Base-by-base conservation (phyloP, 352 stramenopile species). In the Discostella stelligera region DNA sequence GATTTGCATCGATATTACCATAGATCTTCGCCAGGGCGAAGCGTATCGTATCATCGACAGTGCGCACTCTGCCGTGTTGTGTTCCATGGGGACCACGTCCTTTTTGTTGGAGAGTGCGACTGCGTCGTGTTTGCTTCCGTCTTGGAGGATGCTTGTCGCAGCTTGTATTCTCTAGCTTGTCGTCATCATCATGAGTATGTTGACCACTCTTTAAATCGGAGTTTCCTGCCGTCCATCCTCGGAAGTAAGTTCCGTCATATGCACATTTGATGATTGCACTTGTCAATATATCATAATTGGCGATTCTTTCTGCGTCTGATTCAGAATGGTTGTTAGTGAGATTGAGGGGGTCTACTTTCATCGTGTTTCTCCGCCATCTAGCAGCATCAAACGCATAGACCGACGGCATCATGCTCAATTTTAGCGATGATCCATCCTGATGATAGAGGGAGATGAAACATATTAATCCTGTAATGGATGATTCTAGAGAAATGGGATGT, bases 1-100 rank as follows among this genome's bases (percentile, higher is more conserved):
- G 52, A 16, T 74, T 54, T 53, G 71, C 74, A 76, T 89, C 56
- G n/a, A 93, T 65, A 71, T 91, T 84, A 2, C 88, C 86, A 67
- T 88, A 92, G 10, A 93, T 10, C 63, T 89, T 90, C 9, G 88
- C 82, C 30, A 93, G 66, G 8, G 65, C 46, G 18, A 58, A 56
- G 53, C 46, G 41, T 41, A 86, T 66, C 44, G 63, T 70, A 13
- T 69, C 41, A 2, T 86, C 74, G 20, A 86, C 74, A 23, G 79
- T 79, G 9, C 79, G 56, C 30, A 83, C 41, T 25, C 18, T 66
- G 39, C 59, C 49, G 13, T 50, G 30, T 41, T 30, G 49, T 65
- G 68, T 76, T 3, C 23, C 37, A 58, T 53, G 50, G n/a, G 25
- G 48, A 39, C 63, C 39, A 39, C 63, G 27, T 18, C 73, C 74